Evolutionary conservation across 1,284 basidiomycete species (phyloP).

Genomic region (Pisolithus thermaeus): DNA sequence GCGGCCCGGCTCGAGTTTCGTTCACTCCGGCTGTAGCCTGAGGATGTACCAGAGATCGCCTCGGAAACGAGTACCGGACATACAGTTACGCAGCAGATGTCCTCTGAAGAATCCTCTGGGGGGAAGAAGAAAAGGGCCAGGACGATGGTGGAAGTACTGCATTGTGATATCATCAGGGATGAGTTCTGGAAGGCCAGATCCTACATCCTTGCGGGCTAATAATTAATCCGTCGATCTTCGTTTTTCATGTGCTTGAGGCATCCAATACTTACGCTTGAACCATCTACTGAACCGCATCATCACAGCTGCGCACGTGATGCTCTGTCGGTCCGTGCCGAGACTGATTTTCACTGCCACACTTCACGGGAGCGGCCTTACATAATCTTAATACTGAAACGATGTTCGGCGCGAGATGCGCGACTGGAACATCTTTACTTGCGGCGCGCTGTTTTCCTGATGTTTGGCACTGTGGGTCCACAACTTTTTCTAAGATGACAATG

Average conservation of each 20-base stretch:
- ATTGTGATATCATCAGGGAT: slow-evolving; percentile 82
- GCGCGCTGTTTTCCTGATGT: slow-evolving; percentile 22
- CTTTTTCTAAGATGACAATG: neutral
- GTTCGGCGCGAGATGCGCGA: neutral
- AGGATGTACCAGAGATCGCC: neutral
- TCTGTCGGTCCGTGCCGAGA: neutral
- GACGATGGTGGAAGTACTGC: slow-evolving; percentile 50
- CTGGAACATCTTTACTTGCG: slow-evolving; percentile 7
- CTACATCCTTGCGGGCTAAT: slow-evolving; percentile 36
- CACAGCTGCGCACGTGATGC: neutral
- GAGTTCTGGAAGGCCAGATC: slow-evolving; percentile 68
- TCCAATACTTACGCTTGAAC: too few species aligned
- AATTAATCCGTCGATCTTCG: neutral
- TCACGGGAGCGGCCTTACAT: slow-evolving; percentile 7
- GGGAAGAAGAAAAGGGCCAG: slow-evolving; percentile 30
- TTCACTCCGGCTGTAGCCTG: slow-evolving; percentile 7
- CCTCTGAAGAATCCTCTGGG: neutral
- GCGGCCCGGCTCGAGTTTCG: neutral
- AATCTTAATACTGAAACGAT: slow-evolving; percentile 2
- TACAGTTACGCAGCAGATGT: neutral
- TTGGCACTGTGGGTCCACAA: slow-evolving; percentile 29
- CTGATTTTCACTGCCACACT: neutral
- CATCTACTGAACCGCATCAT: neutral
- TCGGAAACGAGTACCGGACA: neutral
- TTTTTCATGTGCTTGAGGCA: too few species aligned